A percentile compares a stretch with the other conserved stretches of the same genome.
Conservation (phyloP, 192 early-diverging fungal species). For the Jimgerdemannia lactiflua region DNA sequence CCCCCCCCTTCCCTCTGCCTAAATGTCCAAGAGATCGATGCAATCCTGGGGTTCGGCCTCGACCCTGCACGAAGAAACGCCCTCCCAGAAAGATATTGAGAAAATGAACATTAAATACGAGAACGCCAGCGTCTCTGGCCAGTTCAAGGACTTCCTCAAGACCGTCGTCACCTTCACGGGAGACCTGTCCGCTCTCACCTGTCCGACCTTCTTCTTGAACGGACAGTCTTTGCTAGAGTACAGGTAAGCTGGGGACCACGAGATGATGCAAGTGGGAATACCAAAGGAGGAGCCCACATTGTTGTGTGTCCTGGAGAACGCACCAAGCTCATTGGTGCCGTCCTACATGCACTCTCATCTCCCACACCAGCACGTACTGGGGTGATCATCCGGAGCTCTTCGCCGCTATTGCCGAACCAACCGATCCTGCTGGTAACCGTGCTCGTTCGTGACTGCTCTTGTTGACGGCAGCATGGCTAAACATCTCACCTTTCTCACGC, state of each 20-base stretch:
- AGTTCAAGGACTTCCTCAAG: conserved; percentile 54
- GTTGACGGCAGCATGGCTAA: conserved; percentile 1
- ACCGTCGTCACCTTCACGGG: conserved; percentile 74
- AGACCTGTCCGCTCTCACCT: conserved; percentile 76
- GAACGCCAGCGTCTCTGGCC: conserved; percentile 23
- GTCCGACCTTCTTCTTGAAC: conserved; percentile 76
- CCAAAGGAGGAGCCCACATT: not conserved
- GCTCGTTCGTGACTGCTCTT: not conserved
- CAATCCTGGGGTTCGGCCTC: not conserved
- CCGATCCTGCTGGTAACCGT: conserved; percentile 29
- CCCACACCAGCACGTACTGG: conserved; percentile 21
- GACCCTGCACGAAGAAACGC: conserved; percentile 2
- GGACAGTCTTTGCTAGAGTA: conserved; percentile 80
- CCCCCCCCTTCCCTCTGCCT: too few species aligned
- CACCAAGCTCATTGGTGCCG: not conserved
- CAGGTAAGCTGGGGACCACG: conserved; percentile 32
- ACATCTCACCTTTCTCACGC: conserved; percentile 8
- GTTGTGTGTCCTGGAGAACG: too few species aligned
- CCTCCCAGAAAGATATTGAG: conserved; percentile 23
- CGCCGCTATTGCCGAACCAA: conserved; percentile 60
- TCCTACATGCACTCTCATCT: not conserved
- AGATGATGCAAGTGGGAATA: not conserved
- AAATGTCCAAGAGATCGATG: not conserved
- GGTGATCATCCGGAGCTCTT: conserved; percentile 44
- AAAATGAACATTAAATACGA: conserved; percentile 23